Evolutionary conservation across 106 monocot genomes (phyloP), one percentile per base, ranked within the genome.

Genomic region (Apostasia shenzhenica): DNA sequence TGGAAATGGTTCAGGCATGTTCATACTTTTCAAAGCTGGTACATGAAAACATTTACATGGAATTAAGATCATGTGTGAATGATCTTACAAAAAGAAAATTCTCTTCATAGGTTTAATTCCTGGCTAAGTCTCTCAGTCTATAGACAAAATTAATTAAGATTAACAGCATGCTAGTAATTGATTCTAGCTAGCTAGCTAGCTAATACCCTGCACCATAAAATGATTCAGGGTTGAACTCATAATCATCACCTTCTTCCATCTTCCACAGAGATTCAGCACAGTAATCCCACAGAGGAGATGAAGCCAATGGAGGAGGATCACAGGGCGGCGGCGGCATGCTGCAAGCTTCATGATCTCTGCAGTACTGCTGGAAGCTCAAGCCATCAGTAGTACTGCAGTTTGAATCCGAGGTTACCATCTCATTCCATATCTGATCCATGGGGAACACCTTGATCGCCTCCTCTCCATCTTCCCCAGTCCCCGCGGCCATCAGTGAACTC

Each of bases 391-490:
- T 26, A 26, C 26, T 26, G 26, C 26, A 26, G 26, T 26, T 26
- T 26, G 51, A 58, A 53, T 71, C 80, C 63, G 71, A 59, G 13
- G 75, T 51, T 3, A 58, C 70, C 1, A 78, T 83, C 49, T 78
- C 83, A 14, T 72, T 74, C 83, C 83, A 83, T 48, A 78, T 75
- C 42, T 83, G 73, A 60, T 78, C 83, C 70, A 83, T 78, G 1
- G 78, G 66, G 44, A 72, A 77, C 14, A 55, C 72, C 40, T 69
- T 69, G 2, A 80, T 26, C 26, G 26, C 57, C 14, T 41, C 55
- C 55, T 26, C 57, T 51, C 68, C 81, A 0, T 52, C 73, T 5
- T 78, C 46, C 1, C 41, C 51, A 8, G 8, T 37, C 3, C 26
- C 11, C 6, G 2, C n/a, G 8, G 42, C 5, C 5, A 6, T 65